phyloP scores from a whole-genome alignment of 768 basidiomycete species.

The Omphalotus guepiniiformis region DNA sequence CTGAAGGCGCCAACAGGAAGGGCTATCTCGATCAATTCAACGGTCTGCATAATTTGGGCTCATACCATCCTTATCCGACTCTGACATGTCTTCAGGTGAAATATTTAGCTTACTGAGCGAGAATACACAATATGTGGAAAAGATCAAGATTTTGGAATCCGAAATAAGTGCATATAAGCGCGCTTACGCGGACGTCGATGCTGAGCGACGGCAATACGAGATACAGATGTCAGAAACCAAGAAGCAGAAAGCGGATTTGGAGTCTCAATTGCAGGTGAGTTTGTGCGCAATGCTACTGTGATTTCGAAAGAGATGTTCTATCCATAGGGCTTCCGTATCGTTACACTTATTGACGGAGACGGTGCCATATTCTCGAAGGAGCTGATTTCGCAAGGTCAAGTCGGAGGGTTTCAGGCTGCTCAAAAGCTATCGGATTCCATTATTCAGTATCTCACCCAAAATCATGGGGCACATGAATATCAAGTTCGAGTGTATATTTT shows the following conservation, averaged over 20 bases:
- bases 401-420: constrained; percentile 56
- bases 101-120: constrained; percentile 34
- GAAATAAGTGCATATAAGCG: constrained; percentile 9
- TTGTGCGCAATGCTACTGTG: not conserved
- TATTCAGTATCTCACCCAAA: constrained; percentile 3
- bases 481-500: constrained; percentile 64
- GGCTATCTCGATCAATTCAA: constrained; percentile 33
- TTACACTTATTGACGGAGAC: constrained; percentile 63
- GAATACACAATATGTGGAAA: constrained; percentile 17
- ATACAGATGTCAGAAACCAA: constrained; percentile 11
- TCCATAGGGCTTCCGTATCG: constrained; percentile 29
- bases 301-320: not conserved
- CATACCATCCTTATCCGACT: not conserved
- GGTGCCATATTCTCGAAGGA: constrained; percentile 54
- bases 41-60: constrained; percentile 16
- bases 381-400: constrained; percentile 49
- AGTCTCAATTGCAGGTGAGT: constrained; percentile 2
- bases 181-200: constrained; percentile 6
- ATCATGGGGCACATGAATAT: constrained; percentile 28
- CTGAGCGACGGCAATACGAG: constrained; percentile 19
- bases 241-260: constrained; percentile 33
- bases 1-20: constrained; percentile 1
- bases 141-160: constrained; percentile 11
- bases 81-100: constrained; percentile 27
- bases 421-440: constrained; percentile 29